A percentile compares a stretch with the other conserved stretches of the same genome.
These are phyloP conservation scores for Hyphodiscus hymeniophilus DNA, from an alignment of 495 filamentous ascomycete species.

Conservation along the genomic window DNA sequence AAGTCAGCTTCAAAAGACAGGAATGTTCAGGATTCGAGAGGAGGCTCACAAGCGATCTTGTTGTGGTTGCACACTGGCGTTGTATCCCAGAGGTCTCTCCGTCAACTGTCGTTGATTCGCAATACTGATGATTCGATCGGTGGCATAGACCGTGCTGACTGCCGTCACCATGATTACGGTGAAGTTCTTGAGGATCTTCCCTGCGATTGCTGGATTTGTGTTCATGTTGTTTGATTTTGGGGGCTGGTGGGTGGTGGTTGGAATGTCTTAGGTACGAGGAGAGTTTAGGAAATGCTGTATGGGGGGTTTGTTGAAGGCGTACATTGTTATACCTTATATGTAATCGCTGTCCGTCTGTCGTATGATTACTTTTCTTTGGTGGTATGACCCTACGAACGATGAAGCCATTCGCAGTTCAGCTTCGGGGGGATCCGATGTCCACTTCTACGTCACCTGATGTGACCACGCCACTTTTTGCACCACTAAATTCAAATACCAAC, in stretches of 20 bases:
- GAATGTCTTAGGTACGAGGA: no score
- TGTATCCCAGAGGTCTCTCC: neutral
- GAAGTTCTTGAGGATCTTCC: neutral
- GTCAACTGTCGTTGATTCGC: neutral
- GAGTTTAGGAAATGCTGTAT: no score
- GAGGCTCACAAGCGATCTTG: constrained; percentile 10
- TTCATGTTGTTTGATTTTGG: neutral
- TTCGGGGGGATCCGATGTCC: neutral
- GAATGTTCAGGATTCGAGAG: neutral
- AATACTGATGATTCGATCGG: neutral
- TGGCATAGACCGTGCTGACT: neutral
- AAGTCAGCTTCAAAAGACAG: neutral
- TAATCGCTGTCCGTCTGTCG: neutral
- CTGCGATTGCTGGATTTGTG: neutral
- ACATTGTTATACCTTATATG: no score
- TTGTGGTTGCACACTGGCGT: constrained; percentile 4
- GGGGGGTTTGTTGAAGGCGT: no score
- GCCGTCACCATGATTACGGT: neutral
- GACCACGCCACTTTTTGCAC: neutral
- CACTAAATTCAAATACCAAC: no score
- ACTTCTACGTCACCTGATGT: no score
- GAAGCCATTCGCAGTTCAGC: neutral
- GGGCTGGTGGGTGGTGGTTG: no score
- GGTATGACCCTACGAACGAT: neutral
- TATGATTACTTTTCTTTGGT: neutral